Evolutionary conservation across 306 rosid species (phyloP), one percentile per base, ranked within the genome.

Genomic region (Acacia confusa): DNA sequence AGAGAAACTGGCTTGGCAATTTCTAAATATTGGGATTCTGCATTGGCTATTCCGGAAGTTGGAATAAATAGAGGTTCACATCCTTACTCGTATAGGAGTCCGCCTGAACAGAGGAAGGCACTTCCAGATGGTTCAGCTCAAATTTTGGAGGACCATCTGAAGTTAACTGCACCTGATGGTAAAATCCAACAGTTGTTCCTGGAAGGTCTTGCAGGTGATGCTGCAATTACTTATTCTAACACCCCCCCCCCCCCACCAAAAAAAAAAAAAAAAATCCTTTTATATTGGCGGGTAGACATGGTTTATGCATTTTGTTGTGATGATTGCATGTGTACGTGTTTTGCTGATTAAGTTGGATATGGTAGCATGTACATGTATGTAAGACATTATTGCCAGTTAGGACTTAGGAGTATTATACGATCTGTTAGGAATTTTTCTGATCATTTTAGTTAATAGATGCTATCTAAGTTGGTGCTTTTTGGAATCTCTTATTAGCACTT

Each of bases 141-240:
- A 70, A 81, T 82, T 74, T 82, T 79, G 83, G 91, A 86, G 85
- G 89, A 89, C 86, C 91, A 78, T 68, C 72, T 83, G 78, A 90
- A 89, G 83, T 85, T 97, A 76, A 78, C 89, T 28, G 81, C 90
- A n/a, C 86, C 90, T 79, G 94, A 96, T 90, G 97, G 99, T 73
- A 91, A 84, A 82, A 91, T 92, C 80, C 98, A 92, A 66, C 98
- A 93, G 89, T 94, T 98, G 99, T 96, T 96, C 85, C 95, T 89
- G n/a, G 99, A 96, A 88, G 99, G 98, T 10, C 85, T 92, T 84
- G 97, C 97, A 85, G 98, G 98, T 94, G 84, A 86, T 74, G 44
- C 32, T 57, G 58, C 40, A 41, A 70, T 44, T 43, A 70, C 82
- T 36, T 4, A 52, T 27, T 28, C 73, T 6, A 3, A 14, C 2